phyloP scores from a whole-genome alignment of 345 rosid genomes.

The Fremontodendron californicum region DNA sequence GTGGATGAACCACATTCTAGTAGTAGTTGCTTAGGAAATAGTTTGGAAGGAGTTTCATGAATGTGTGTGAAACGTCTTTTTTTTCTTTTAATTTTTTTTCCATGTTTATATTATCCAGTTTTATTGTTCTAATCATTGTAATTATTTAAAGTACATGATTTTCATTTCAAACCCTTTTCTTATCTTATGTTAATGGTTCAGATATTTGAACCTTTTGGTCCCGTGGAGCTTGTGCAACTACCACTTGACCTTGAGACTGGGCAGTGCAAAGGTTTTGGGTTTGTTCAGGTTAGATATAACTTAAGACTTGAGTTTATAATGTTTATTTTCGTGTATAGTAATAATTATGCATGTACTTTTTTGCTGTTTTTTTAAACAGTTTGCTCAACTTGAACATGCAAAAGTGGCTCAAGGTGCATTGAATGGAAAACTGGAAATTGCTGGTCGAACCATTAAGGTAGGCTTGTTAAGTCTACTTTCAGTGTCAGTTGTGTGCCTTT shows the following conservation, averaged over 20 bases:
- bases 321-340: not conserved
- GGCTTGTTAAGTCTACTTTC: constrained; percentile 14
- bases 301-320: constrained; percentile 13
- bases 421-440: constrained; percentile 92
- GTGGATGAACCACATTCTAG: not conserved
- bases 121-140: not conserved
- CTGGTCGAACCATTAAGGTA: constrained; percentile 86
- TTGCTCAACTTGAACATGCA: constrained; percentile 88
- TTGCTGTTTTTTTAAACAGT: constrained; percentile 40
- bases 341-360: not conserved
- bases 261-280: constrained; percentile 95
- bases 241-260: constrained; percentile 91
- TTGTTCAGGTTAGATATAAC: constrained; percentile 70
- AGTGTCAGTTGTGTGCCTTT: not conserved
- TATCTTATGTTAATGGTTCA: constrained; percentile 22
- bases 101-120: not conserved
- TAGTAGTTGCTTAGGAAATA: not conserved
- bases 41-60: not conserved
- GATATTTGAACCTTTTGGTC: constrained; percentile 95
- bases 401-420: constrained; percentile 79
- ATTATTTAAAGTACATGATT: not conserved
- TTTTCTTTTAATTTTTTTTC: not conserved
- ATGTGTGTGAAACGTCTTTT: not conserved
- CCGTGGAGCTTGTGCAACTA: constrained; percentile 89
- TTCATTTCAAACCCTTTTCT: not conserved